A percentile compares a stretch with the other conserved stretches of the same genome.
These are phyloP conservation scores for Chytridium lagenaria DNA, from an alignment of 371 early-diverging fungal species.

Conservation along the genomic window DNA sequence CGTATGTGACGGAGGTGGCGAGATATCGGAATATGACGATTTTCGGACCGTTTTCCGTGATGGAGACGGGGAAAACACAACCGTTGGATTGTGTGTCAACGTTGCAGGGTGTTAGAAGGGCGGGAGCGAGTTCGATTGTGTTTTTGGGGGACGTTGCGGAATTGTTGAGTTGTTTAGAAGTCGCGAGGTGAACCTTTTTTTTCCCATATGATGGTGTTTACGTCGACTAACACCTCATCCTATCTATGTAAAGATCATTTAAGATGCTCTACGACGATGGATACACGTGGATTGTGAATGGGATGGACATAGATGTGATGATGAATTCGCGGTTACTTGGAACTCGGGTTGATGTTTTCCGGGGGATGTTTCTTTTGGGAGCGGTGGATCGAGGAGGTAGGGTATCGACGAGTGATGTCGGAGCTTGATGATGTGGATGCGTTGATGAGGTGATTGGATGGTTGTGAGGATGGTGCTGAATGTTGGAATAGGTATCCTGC, in stretches of 20 bases:
- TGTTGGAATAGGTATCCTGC: not conserved
- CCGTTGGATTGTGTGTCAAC: not conserved
- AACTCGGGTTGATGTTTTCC: not conserved
- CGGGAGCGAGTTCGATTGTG: not conserved
- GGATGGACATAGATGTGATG: not conserved
- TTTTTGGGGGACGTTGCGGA: not conserved
- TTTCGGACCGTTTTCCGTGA: not conserved
- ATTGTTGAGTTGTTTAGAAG: not conserved
- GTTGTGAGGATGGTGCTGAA: no score
- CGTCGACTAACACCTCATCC: not conserved
- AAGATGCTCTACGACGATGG: constrained; percentile 19
- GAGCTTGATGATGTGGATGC: not conserved
- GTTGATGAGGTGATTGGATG: not conserved
- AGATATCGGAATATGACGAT: not conserved
- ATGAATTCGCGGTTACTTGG: not conserved
- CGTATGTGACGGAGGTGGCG: not conserved
- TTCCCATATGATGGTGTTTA: not conserved
- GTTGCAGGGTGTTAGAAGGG: not conserved
- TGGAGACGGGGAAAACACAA: not conserved
- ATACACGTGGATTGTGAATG: constrained; percentile 10
- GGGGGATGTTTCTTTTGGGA: constrained; percentile 8
- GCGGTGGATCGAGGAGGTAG: not conserved
- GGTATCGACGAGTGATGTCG: not conserved
- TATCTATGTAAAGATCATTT: not conserved
- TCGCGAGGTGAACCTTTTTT: not conserved